phyloP scores from a whole-genome alignment of 108 stramenopile genomes.

The Nannochloropsis granulata region DNA sequence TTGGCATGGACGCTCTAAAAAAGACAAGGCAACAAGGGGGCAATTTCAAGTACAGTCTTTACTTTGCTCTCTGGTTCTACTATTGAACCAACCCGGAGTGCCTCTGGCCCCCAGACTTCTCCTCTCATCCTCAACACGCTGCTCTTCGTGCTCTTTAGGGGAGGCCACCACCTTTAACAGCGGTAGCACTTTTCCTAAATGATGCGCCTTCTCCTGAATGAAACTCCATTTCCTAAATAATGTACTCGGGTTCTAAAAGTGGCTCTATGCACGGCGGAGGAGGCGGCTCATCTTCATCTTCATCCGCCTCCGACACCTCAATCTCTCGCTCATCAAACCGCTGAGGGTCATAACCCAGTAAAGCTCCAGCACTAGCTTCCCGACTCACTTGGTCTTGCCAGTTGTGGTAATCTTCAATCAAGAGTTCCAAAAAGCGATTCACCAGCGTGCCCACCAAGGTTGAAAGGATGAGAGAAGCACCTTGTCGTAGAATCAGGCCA shows the following conservation, averaged over 20 bases:
- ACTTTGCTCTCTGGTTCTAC: no score
- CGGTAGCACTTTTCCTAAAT: no score
- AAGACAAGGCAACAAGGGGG: no score
- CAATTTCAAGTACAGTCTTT: no score
- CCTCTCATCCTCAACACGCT: no score
- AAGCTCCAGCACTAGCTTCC: neutral
- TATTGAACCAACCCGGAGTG: no score
- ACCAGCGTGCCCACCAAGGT: neutral
- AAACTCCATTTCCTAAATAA: neutral
- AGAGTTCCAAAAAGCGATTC: neutral
- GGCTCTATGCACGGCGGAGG: no score
- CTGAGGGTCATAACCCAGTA: neutral
- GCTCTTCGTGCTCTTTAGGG: no score
- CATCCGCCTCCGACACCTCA: neutral
- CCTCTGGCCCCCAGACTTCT: no score
- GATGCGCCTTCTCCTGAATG: no score
- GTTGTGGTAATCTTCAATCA: neutral
- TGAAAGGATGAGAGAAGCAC: neutral
- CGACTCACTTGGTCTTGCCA: neutral
- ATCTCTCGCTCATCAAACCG: neutral
- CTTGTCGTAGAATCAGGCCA: neutral
- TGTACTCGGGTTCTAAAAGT: neutral
- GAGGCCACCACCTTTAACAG: no score
- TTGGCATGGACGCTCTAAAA: no score
- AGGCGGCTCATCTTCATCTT: neutral